Evolutionary conservation across 2,329 filamentous ascomycete species (phyloP).

Genomic region (Sclerotiophoma versabilis): DNA sequence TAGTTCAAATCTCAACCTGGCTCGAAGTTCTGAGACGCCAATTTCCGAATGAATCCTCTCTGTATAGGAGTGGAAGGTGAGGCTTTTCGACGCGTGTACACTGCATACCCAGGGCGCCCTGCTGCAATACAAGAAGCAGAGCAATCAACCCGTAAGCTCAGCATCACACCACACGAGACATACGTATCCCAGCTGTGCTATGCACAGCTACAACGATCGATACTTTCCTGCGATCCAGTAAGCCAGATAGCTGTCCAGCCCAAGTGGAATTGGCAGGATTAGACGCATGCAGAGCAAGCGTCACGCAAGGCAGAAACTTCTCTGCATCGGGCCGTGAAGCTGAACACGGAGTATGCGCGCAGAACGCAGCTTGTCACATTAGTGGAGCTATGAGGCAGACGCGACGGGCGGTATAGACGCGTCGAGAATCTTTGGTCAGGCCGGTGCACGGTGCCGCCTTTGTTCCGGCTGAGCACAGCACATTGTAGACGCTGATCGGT

Average conservation of each 20-base stretch:
- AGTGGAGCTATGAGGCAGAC: constrained; percentile 34
- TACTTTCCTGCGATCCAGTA: neutral
- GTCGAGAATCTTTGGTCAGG: constrained; percentile 38
- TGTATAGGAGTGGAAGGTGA: constrained; percentile 1
- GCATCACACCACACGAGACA: neutral
- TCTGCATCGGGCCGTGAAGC: constrained; percentile 16
- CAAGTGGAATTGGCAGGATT: constrained; percentile 8
- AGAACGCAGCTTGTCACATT: constrained; percentile 32
- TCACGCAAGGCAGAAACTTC: constrained; percentile 25
- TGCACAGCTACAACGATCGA: neutral
- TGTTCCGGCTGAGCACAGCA: constrained; percentile 2
- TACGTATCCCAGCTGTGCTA: neutral
- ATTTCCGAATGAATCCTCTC: constrained; percentile 10
- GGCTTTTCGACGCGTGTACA: constrained; percentile 6
- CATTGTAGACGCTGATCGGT: neutral
- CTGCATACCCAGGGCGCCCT: constrained; percentile 1
- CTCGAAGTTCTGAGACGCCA: constrained; percentile 14
- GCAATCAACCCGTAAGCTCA: neutral
- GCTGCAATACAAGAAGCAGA: constrained; percentile 2
- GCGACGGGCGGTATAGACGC: constrained; percentile 42
- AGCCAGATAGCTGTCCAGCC: neutral
- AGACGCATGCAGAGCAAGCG: constrained; percentile 19
- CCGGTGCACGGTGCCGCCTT: constrained; percentile 31
- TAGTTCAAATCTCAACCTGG: constrained; percentile 12
- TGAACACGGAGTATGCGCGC: constrained; percentile 14